Evolutionary conservation across 768 basidiomycete genomes (phyloP).

Genomic region (Russula dissimulans): DNA sequence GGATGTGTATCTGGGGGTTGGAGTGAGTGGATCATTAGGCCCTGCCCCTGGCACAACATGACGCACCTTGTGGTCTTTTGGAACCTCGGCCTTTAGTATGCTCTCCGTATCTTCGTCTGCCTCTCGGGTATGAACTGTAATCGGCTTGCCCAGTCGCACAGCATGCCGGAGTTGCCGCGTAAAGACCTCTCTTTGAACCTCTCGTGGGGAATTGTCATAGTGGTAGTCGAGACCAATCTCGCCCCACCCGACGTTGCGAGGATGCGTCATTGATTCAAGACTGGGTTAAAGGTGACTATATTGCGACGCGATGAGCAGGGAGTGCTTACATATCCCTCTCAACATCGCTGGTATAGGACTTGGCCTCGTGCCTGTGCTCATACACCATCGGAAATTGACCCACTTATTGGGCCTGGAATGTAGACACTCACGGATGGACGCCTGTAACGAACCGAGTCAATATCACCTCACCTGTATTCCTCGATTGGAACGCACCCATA

Average conservation of each 20-base stretch:
- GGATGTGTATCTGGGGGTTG: constrained; percentile 61
- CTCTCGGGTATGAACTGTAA: constrained; percentile 82
- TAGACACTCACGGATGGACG: constrained; percentile 55
- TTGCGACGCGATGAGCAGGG: not conserved
- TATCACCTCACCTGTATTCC: not conserved
- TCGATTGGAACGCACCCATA: constrained; percentile 41
- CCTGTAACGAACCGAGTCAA: constrained; percentile 31
- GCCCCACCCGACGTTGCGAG: constrained; percentile 80
- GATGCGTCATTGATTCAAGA: constrained; percentile 66
- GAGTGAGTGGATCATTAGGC: too few species aligned
- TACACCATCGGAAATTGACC: not conserved
- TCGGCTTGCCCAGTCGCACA: constrained; percentile 58
- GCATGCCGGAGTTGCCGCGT: constrained; percentile 59
- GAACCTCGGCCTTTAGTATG: constrained; percentile 70
- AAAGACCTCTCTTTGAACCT: constrained; percentile 58
- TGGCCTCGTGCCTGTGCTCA: constrained; percentile 57
- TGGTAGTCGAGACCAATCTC: constrained; percentile 86
- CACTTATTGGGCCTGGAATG: not conserved
- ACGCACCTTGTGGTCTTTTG: constrained; percentile 53
- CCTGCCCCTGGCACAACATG: too few species aligned
- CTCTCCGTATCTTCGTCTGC: constrained; percentile 76
- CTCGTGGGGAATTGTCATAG: constrained; percentile 68
- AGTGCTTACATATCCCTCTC: constrained; percentile 56
- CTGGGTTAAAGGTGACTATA: constrained; percentile 27
- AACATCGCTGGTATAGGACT: constrained; percentile 52